A percentile compares a stretch with the other conserved stretches of the same genome.
These are phyloP conservation scores for Arthrobotrys entomopaga DNA, from an alignment of 2,329 filamentous ascomycete species.

Conservation along the genomic window DNA sequence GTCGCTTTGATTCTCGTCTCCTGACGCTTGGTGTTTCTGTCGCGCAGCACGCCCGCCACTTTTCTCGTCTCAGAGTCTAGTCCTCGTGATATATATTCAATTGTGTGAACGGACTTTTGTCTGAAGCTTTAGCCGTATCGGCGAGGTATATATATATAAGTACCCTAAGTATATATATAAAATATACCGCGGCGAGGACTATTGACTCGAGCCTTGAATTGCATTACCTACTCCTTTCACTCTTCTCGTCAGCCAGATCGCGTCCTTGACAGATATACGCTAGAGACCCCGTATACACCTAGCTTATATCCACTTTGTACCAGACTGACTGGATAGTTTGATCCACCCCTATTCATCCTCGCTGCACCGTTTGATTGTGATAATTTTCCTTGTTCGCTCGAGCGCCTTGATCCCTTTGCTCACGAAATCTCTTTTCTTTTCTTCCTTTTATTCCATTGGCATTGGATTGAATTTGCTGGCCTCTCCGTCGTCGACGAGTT, in stretches of 20 bases:
- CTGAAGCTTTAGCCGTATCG: slow-evolving; percentile 36
- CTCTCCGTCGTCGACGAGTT: background rate
- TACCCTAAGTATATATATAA: slow-evolving; percentile 2
- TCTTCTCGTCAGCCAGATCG: slow-evolving; percentile 1
- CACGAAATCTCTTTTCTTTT: slow-evolving; percentile 27
- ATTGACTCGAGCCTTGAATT: background rate
- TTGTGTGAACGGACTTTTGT: slow-evolving; percentile 7
- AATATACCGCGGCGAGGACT: background rate
- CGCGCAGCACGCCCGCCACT: slow-evolving; percentile 40
- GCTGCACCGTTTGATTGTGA: slow-evolving; percentile 47
- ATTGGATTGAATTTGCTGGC: background rate
- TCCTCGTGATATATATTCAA: slow-evolving; percentile 13
- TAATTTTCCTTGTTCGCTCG: slow-evolving; percentile 43
- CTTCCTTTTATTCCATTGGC: background rate
- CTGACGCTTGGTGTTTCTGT: slow-evolving; percentile 37
- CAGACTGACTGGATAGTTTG: background rate
- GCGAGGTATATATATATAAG: too few species aligned
- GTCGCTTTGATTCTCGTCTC: slow-evolving; percentile 22
- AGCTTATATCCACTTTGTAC: too few species aligned
- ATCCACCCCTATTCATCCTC: slow-evolving; percentile 48
- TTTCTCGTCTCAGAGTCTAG: slow-evolving; percentile 28
- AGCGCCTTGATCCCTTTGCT: slow-evolving; percentile 12
- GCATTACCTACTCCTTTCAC: too few species aligned
- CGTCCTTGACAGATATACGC: slow-evolving; percentile 2
- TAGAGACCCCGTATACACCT: background rate